Evolutionary conservation across 2,329 filamentous ascomycete species (phyloP), one percentile per base, ranked within the genome.

Genomic region (Alternaria triticimaculans): DNA sequence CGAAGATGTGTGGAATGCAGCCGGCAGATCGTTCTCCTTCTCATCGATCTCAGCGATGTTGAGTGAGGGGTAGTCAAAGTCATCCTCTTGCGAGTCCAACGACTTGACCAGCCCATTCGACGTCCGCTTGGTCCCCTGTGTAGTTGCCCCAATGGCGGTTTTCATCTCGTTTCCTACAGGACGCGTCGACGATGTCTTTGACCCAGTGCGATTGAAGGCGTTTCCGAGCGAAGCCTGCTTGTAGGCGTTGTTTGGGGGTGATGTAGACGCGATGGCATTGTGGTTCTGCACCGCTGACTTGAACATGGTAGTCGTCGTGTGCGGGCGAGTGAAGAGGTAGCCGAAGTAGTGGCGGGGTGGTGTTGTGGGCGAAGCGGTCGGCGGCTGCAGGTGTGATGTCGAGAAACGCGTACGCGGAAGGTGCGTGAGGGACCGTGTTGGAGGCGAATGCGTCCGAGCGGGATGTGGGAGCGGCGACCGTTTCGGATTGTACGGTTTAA

Each of bases 21-120:
- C 37, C n/a, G 69, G 63, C 5, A 72, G 48, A 11, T 66, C 51
- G 11, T 74, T 74, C 33, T 77, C 76, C 43, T 76, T 74, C 30
- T 74, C 37, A n/a, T 41, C 72, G 62, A 69, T 65, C 12, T 69
- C 72, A 4, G 66, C 66, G 26, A 75, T 69, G 45, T 66, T 72
- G n/a, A 76, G 63, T 4, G 71, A 54, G 6, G 75, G 71, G 55
- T 78, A 77, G 18, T 75, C 69, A 43, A 79, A 75, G 1, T 66
- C 46, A 37, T 78, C 73, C 21, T 80, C 80, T 37, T 81, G 75
- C 6, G 72, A 74, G 37, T 70, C 69, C 65, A 83, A 68, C 26
- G 77, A 78, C 72, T 85, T 85, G 15, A 80, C 81, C 25, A 85
- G 69, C 15, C 84, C 84, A 69, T 78, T 84, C 20, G 82, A 79